Evolutionary conservation across 1,284 basidiomycete species (phyloP), one percentile per base, ranked within the genome.

Genomic region (Ganoderma sinense): DNA sequence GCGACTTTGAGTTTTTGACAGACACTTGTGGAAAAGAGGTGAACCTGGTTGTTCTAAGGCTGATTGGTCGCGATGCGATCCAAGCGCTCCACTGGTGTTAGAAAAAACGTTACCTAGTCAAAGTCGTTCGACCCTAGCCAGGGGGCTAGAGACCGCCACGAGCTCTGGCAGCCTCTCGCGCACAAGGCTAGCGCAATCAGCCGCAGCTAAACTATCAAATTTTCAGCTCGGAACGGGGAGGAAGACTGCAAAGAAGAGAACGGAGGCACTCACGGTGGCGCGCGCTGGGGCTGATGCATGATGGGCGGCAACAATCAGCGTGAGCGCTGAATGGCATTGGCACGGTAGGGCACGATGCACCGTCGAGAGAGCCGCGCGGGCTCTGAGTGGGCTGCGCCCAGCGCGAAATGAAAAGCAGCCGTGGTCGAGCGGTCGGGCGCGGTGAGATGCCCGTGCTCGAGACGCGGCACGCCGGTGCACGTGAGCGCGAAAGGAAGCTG

Each of bases 271-370:
- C 55, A 65, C 59, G 59, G 65, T 61, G 58, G 65, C 65, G 48
- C 65, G 60, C 60, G 59, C 48, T 67, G 45, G 48, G 7, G 16
- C 4, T 39, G 39, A 39, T 39, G 39, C 56, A 39, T 67, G 59
- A 67, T 62, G 65, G 43, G 48, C 59, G 60, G 65, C 26, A 55
- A 55, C 59, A 48, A 67, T 62, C 65, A 62, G 29, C 18, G 45
- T 26, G 59, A 11, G 65, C 48, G 65, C 29, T 67, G 65, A 45
- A 33, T 39, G 43, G 26, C n/a, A n/a, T n/a, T n/a, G n/a, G n/a
- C n/a, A n/a, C n/a, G n/a, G n/a, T n/a, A n/a, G n/a, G n/a, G n/a
- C n/a, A n/a, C n/a, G n/a, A n/a, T n/a, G 23, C 11, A 18, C n/a
- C 23, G 26, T 23, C 23, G 48, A 51, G 48, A 51, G 14, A 23